Evolutionary conservation across 371 early-diverging fungal genomes (phyloP), one percentile per base, ranked within the genome.

Genomic region (Mortierella sp.): DNA sequence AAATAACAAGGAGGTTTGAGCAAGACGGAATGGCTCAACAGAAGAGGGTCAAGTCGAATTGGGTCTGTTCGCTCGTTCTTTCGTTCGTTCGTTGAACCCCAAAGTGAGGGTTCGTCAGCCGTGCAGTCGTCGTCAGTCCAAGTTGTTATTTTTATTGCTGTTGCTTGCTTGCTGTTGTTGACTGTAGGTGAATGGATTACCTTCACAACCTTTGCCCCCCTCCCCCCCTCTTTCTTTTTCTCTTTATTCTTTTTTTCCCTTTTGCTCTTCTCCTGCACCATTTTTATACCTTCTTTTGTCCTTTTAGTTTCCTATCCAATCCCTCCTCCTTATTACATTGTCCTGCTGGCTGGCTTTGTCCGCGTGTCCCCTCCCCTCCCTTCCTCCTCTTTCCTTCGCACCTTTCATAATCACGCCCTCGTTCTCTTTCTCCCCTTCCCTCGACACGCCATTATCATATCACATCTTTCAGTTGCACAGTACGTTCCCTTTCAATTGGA

Each of bases 1-100:
- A 1, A 19, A 55, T 44, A 65, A 44, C 45, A 65, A 65, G 66
- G 66, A 65, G 66, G 66, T 44, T 65, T 14, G 66, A 44, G 40
- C 44, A 45, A 66, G 44, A 44, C 34, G 29, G 66, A 66, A 45
- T 66, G n/a, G 64, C n/a, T 16, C 34, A 58, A 40, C 16, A 29
- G 66, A 8, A 6, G 10, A 40, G 64, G 39, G 24, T 22, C 19
- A 7, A 61, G 63, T n/a, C n/a, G n/a, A n/a, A n/a, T n/a, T n/a
- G n/a, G n/a, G n/a, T n/a, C n/a, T n/a, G n/a, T n/a, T n/a, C n/a
- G n/a, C n/a, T n/a, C n/a, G n/a, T n/a, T n/a, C n/a, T n/a, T n/a
- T n/a, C n/a, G n/a, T n/a, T n/a, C n/a, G n/a, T n/a, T n/a, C n/a
- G n/a, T n/a, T n/a, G n/a, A n/a, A n/a, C n/a, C n/a, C n/a, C n/a